Evolutionary conservation across 2,329 filamentous ascomycete genomes (phyloP).

Genomic region (Cercospora sp.): DNA sequence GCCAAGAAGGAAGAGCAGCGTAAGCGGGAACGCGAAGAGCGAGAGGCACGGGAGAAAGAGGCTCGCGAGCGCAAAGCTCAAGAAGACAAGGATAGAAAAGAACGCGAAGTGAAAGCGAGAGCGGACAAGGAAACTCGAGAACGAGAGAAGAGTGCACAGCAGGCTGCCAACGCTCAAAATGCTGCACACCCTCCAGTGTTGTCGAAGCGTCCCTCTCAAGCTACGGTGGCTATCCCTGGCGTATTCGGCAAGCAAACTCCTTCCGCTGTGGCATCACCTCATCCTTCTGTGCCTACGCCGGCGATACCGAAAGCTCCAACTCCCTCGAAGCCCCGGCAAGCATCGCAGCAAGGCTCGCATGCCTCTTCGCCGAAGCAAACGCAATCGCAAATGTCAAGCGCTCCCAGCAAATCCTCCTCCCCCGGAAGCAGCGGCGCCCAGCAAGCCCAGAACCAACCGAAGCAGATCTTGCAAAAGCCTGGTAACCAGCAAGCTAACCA

Average conservation of each 20-base stretch:
- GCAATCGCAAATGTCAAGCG: slow-evolving; percentile 47
- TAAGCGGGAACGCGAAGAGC: slow-evolving; percentile 71
- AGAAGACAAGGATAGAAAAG: slow-evolving; percentile 58
- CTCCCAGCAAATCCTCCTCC: slow-evolving; percentile 56
- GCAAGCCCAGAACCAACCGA: slow-evolving; percentile 65
- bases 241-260: slow-evolving; percentile 55
- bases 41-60: slow-evolving; percentile 68
- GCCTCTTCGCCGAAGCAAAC: slow-evolving; percentile 69
- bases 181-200: slow-evolving; percentile 41
- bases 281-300: slow-evolving; percentile 75
- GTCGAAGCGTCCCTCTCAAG: slow-evolving; percentile 60
- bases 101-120: slow-evolving; percentile 58
- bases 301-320: slow-evolving; percentile 79
- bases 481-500: slow-evolving; percentile 57
- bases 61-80: slow-evolving; percentile 65
- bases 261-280: slow-evolving; percentile 69
- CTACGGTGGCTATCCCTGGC: slow-evolving; percentile 54
- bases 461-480: slow-evolving; percentile 63
- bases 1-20: slow-evolving; percentile 69
- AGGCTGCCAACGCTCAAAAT: slow-evolving; percentile 39
- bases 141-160: slow-evolving; percentile 45
- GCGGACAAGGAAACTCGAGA: slow-evolving; percentile 44
- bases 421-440: slow-evolving; percentile 61
- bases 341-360: slow-evolving; percentile 75
- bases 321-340: slow-evolving; percentile 71